Percentiles rank a stretch among this genome's conserved stretches.
These are phyloP conservation scores for Fistulinella prunicolor DNA, from an alignment of 768 basidiomycete genomes.

Conservation along the genomic window DNA sequence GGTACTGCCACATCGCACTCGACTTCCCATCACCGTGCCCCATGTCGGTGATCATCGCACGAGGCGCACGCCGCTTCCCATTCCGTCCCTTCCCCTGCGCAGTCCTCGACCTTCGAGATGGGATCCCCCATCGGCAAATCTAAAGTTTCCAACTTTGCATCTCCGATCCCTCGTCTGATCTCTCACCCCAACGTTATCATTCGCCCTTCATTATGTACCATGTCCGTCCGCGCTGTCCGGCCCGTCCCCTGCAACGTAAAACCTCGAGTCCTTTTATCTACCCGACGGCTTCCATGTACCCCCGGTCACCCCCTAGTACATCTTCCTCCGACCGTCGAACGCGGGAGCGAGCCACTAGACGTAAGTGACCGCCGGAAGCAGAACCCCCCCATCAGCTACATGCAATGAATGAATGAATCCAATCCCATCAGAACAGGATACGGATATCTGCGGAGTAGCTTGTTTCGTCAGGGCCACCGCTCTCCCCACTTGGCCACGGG, in stretches of 20 bases:
- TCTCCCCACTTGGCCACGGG: slow-evolving; percentile 11
- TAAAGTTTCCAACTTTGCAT: slow-evolving; percentile 30
- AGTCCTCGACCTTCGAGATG: slow-evolving; percentile 4
- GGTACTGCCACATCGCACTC: slow-evolving; percentile 23
- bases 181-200: slow-evolving; percentile 31
- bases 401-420: slow-evolving; percentile 24
- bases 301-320: slow-evolving; percentile 25
- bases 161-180: slow-evolving; percentile 32
- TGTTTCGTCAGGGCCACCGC: slow-evolving; percentile 13
- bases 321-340: slow-evolving; percentile 17
- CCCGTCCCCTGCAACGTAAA: no score
- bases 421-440: slow-evolving; percentile 10
- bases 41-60: slow-evolving; percentile 27
- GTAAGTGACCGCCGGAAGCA: slow-evolving; percentile 30
- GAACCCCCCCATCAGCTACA: slow-evolving; percentile 24
- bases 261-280: slow-evolving; percentile 9
- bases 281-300: slow-evolving; percentile 15
- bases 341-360: slow-evolving; percentile 33
- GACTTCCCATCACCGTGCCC: slow-evolving; percentile 12
- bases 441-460: slow-evolving; percentile 17
- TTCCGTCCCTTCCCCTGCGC: no score
- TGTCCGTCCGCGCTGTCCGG: no score
- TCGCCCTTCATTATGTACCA: slow-evolving; percentile 25
- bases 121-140: slow-evolving; percentile 28
- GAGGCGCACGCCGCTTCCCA: slow-evolving; percentile 11